phyloP scores from a whole-genome alignment of 2,329 filamentous ascomycete genomes.

The Graphium sp. region DNA sequence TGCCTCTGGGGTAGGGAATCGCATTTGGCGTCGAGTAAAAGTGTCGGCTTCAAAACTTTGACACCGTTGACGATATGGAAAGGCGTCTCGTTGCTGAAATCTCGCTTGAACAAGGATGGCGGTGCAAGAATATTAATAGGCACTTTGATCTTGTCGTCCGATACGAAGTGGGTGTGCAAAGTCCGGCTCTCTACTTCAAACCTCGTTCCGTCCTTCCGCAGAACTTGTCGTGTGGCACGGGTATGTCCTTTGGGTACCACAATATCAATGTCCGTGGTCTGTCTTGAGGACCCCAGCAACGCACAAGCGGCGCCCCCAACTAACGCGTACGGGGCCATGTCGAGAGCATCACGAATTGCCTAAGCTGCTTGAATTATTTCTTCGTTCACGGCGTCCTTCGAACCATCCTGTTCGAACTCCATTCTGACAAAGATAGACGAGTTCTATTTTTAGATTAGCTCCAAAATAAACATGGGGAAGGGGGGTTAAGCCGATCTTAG shows the following conservation, averaged over 20 bases:
- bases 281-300: conserved; percentile 2
- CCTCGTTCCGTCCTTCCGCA: conserved; percentile 1
- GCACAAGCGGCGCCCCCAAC: conserved; percentile 2
- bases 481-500: no score
- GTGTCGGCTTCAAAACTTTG: conserved; percentile 1
- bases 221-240: not conserved
- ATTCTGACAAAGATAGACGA: no score
- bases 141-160: no score
- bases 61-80: conserved; percentile 1
- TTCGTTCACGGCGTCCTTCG: no score
- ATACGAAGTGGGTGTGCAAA: conserved; percentile 2
- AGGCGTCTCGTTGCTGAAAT: no score
- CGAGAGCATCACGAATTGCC: conserved; percentile 1
- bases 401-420: no score
- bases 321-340: conserved; percentile 2
- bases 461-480: no score
- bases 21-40: conserved; percentile 3
- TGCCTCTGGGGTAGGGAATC: conserved; percentile 1
- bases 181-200: no score
- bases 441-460: no score
- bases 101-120: no score
- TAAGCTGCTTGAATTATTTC: no score
- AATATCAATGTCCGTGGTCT: conserved; percentile 3
- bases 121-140: conserved; percentile 4
- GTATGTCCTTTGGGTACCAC: conserved; percentile 3